These are phyloP conservation scores for Colletotrichum navitas DNA, from an alignment of 2,329 filamentous ascomycete species.

Conservation along the genomic window DNA sequence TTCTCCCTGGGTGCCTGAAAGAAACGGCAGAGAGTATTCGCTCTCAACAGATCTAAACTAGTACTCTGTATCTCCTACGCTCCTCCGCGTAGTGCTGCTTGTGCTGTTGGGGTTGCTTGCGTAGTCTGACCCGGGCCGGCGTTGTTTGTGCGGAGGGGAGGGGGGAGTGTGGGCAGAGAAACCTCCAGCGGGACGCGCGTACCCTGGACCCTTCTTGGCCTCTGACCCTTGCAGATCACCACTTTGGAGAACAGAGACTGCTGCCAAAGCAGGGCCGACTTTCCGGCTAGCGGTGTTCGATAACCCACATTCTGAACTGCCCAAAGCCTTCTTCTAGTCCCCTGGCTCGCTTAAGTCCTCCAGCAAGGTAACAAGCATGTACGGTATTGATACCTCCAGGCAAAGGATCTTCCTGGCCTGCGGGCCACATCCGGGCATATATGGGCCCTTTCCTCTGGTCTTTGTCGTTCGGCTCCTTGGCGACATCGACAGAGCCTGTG, in stretches of 20 bases:
- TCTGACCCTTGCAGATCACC: constrained; percentile 43
- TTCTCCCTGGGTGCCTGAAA: not conserved
- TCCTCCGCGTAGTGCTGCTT: not conserved
- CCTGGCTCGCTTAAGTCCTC: constrained; percentile 10
- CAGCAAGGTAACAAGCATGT: constrained; percentile 12
- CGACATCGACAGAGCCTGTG: constrained; percentile 11
- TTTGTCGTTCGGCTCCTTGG: not conserved
- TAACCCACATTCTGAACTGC: constrained; percentile 1
- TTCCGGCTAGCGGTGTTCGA: constrained; percentile 11
- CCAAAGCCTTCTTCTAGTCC: not conserved
- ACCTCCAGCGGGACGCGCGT: constrained; percentile 37
- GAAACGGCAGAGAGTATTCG: constrained; percentile 8
- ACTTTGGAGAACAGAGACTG: constrained; percentile 23
- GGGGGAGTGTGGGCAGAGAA: constrained; percentile 17
- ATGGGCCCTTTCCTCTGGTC: not conserved
- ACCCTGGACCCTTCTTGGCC: constrained; percentile 30
- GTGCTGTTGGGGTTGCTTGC: constrained; percentile 16
- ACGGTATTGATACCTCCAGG: not conserved
- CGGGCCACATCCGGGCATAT: not conserved
- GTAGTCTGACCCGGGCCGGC: constrained; percentile 36
- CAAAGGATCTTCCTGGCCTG: not conserved
- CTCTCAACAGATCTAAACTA: constrained; percentile 14
- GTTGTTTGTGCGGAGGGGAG: constrained; percentile 25
- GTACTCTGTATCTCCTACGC: not conserved
- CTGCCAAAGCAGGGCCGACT: not conserved